phyloP scores from a whole-genome alignment of 805 yeast species.

The Candida pseudofarinosa region DNA sequence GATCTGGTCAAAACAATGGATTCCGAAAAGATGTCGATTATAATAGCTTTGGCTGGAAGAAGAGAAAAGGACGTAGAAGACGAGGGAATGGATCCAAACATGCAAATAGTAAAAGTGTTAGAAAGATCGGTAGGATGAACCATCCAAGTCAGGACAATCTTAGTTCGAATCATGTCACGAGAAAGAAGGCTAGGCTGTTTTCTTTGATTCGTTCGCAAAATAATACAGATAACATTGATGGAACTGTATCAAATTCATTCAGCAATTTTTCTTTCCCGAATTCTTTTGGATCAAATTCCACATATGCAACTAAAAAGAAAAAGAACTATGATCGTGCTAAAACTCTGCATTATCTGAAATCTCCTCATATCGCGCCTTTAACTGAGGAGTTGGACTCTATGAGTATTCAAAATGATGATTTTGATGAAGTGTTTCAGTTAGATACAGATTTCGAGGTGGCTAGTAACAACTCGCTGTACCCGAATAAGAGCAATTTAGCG shows the following conservation, averaged over 20 bases:
- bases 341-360: slow-evolving; percentile 14
- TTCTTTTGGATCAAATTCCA: background rate
- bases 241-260: background rate
- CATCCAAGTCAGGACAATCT: slow-evolving; percentile 10
- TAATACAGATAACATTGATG: background rate
- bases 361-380: slow-evolving; percentile 31
- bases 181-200: slow-evolving; percentile 21
- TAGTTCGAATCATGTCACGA: slow-evolving; percentile 8
- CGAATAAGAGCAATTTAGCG: background rate
- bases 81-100: slow-evolving; percentile 23
- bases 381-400: slow-evolving; percentile 35
- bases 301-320: background rate
- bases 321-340: background rate
- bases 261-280: background rate
- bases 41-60: background rate
- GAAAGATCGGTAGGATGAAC: slow-evolving; percentile 11
- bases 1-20: slow-evolving; percentile 5
- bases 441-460: slow-evolving; percentile 33
- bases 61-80: slow-evolving; percentile 17
- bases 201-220: slow-evolving; percentile 17
- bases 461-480: background rate
- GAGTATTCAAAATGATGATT: slow-evolving; percentile 23
- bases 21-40: background rate
- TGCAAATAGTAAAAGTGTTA: slow-evolving; percentile 5
- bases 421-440: slow-evolving; percentile 38